Conservation (phyloP, 768 basidiomycete species). For the Trametes cinnabarina region DNA sequence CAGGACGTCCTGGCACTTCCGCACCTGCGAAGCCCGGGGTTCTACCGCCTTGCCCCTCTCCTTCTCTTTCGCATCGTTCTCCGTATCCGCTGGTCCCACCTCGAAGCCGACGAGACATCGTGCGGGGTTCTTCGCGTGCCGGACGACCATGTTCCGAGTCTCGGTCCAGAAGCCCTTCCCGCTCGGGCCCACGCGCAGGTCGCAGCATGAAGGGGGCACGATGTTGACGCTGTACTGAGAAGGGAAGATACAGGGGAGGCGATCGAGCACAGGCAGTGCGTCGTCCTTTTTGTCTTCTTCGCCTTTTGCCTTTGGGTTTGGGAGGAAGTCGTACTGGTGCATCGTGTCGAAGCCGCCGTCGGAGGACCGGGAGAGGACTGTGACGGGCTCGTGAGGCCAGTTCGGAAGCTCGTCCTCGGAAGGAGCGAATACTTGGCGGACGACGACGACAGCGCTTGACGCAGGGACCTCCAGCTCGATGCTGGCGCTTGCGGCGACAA, state of each 20-base stretch:
- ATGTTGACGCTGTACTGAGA: conserved; percentile 19
- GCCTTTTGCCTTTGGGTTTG: conserved; percentile 15
- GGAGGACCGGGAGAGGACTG: conserved; percentile 29
- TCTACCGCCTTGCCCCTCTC: not conserved
- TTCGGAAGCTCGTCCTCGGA: conserved; percentile 22
- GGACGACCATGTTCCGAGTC: conserved; percentile 32
- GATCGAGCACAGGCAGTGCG: not conserved
- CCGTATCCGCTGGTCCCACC: conserved; percentile 11
- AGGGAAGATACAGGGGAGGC: conserved; percentile 30
- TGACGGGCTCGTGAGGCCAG: conserved; percentile 34
- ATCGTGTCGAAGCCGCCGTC: conserved; percentile 27
- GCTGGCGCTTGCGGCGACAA: conserved; percentile 8
- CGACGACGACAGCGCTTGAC: conserved; percentile 29
- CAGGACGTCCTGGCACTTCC: conserved; percentile 25
- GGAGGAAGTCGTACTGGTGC: conserved; percentile 32
- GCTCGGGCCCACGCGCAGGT: conserved; percentile 28
- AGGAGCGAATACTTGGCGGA: conserved; percentile 14
- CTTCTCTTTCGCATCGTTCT: conserved; percentile 5
- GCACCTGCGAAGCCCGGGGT: conserved; percentile 6
- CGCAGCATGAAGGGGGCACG: conserved; percentile 31
- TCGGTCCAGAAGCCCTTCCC: conserved; percentile 38
- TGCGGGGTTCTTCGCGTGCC: conserved; percentile 29
- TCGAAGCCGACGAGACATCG: conserved; percentile 35
- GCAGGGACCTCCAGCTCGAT: conserved; percentile 25
- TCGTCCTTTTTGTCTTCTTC: not conserved